Percentiles rank a stretch among this genome's conserved stretches.
Conservation (phyloP, 1,139 yeast species). For the Suhomyces bribrorum region DNA sequence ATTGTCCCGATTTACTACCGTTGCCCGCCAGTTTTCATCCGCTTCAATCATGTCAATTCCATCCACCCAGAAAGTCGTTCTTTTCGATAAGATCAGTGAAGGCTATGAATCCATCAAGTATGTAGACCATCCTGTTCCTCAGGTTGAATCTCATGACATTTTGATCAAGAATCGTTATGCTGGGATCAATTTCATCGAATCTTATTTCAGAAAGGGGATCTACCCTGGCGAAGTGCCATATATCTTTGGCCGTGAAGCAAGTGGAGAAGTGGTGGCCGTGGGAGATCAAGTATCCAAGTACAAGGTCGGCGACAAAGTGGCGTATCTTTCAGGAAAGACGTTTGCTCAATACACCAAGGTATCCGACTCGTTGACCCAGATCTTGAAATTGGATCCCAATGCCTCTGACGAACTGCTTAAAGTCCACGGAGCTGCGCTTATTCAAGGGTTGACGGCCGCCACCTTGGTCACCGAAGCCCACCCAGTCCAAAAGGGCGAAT, state of each 20-base stretch:
- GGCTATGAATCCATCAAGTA: conserved; percentile 40
- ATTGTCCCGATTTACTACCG: background rate
- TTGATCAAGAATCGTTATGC: conserved; percentile 70
- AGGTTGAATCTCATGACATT: conserved; percentile 54
- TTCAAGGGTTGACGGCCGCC: conserved; percentile 81
- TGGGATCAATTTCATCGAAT: conserved; percentile 82
- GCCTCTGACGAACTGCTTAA: conserved; percentile 50
- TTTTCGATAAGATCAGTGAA: conserved; percentile 56
- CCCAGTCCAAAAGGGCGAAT: conserved; percentile 65
- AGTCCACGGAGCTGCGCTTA: conserved; percentile 57
- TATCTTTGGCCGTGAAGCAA: conserved; percentile 80
- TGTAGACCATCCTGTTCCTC: conserved; percentile 60
- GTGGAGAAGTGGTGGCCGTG: conserved; percentile 69
- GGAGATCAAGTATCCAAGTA: conserved; percentile 61
- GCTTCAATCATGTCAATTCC: conserved; percentile 9
- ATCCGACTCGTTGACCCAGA: conserved; percentile 27
- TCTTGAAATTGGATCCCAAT: conserved; percentile 52
- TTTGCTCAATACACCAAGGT: conserved; percentile 74
- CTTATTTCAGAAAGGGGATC: conserved; percentile 76
- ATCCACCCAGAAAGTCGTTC: conserved; percentile 55
- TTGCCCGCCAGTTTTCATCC: background rate
- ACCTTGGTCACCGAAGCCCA: conserved; percentile 69
- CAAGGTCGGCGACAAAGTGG: conserved; percentile 73
- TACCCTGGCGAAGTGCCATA: conserved; percentile 64
- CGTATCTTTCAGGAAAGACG: conserved; percentile 51